Evolutionary conservation across 1,284 basidiomycete genomes (phyloP).

Genomic region (Coniferiporia weirii): DNA sequence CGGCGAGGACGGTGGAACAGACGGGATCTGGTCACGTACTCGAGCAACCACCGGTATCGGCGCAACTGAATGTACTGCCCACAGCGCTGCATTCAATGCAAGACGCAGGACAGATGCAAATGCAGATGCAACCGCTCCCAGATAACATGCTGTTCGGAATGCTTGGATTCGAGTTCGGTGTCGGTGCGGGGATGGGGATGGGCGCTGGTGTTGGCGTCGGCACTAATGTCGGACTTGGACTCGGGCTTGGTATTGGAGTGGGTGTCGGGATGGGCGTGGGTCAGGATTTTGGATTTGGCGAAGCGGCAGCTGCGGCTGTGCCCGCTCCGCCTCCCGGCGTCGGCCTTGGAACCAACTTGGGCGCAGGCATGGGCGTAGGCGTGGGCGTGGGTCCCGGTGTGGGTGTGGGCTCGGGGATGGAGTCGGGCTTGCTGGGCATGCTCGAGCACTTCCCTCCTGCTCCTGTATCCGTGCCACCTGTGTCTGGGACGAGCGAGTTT

Average conservation of each 20-base stretch:
- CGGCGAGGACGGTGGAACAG: not conserved
- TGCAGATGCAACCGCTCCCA: not conserved
- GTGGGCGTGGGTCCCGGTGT: not conserved
- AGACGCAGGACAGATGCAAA: not conserved
- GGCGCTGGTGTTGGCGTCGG: not conserved
- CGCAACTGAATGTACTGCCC: not conserved
- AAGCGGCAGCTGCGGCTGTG: not conserved
- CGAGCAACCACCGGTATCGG: too few relatives aligned
- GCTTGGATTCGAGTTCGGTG: constrained; percentile 3
- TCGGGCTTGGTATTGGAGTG: not conserved
- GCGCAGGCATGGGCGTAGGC: not conserved
- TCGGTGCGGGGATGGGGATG: constrained; percentile 6
- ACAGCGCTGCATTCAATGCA: not conserved
- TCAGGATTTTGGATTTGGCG: not conserved
- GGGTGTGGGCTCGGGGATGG: not conserved
- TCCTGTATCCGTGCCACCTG: not conserved
- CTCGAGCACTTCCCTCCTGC: not conserved
- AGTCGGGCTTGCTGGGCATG: not conserved
- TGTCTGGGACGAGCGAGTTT: constrained; percentile 1
- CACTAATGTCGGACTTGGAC: not conserved
- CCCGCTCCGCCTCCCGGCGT: not conserved
- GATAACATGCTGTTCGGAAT: constrained; percentile 10
- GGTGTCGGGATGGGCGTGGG: not conserved
- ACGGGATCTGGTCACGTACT: too few relatives aligned
- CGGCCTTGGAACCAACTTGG: not conserved